Conservation (phyloP, 2,329 filamentous ascomycete species). For the Aspergillus novofumigatus region DNA sequence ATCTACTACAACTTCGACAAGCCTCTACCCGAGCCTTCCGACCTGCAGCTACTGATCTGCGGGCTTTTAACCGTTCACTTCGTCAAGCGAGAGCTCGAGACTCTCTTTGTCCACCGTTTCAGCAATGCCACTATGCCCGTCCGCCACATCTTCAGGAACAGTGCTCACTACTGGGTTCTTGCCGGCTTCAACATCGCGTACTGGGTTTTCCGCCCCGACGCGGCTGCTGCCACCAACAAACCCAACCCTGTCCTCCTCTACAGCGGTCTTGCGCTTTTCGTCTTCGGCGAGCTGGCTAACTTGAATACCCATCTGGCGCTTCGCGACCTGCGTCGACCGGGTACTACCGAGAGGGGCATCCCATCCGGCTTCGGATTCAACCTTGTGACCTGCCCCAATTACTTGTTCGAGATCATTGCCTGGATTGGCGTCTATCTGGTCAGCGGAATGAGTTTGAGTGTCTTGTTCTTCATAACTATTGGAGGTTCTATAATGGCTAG, state of each 20-base stretch:
- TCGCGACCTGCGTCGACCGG: conserved; percentile 68
- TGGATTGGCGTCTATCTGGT: conserved; percentile 81
- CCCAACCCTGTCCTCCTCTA: conserved; percentile 57
- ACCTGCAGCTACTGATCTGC: conserved; percentile 68
- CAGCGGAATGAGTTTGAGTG: conserved; percentile 69
- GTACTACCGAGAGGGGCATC: conserved; percentile 82
- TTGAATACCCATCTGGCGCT: conserved; percentile 75
- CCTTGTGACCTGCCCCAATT: conserved; percentile 93
- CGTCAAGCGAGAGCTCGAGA: conserved; percentile 91
- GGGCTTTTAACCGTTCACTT: conserved; percentile 78
- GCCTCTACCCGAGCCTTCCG: conserved; percentile 53
- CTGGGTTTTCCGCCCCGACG: conserved; percentile 76
- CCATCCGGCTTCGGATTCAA: conserved; percentile 79
- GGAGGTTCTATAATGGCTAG: conserved; percentile 74
- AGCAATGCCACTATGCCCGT: conserved; percentile 90
- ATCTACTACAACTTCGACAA: conserved; percentile 57
- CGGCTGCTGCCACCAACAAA: conserved; percentile 56
- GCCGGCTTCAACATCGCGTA: conserved; percentile 77
- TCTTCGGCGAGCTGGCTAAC: conserved; percentile 76
- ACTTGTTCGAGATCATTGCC: conserved; percentile 84
- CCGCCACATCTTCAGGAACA: conserved; percentile 91
- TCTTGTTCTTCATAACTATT: conserved; percentile 69
- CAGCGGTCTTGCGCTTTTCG: conserved; percentile 66
- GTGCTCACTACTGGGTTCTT: conserved; percentile 85
- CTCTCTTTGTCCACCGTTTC: conserved; percentile 91